These are phyloP conservation scores for Cryptosporidium baileyi DNA, from an alignment of 169 alveolate species.

Conservation along the genomic window DNA sequence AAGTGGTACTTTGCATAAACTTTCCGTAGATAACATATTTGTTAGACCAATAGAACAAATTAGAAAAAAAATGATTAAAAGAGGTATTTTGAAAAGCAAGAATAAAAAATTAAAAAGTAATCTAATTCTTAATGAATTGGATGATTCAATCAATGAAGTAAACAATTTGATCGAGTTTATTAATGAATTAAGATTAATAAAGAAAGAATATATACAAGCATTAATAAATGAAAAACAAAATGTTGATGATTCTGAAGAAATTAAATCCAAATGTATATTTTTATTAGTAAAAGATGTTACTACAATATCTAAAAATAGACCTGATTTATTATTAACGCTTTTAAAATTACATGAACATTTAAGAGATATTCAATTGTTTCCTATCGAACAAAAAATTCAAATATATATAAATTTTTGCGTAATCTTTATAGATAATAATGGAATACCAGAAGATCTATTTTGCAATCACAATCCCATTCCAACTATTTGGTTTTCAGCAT, in stretches of 20 bases:
- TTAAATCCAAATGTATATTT: slow-evolving; percentile 14
- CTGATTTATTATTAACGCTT: slow-evolving; percentile 36
- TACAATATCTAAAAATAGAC: slow-evolving; percentile 37
- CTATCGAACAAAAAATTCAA: background rate
- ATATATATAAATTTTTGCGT: background rate
- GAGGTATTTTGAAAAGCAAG: background rate
- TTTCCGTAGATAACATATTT: slow-evolving; percentile 50
- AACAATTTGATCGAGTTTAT: slow-evolving; percentile 27
- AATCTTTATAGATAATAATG: slow-evolving; percentile 53
- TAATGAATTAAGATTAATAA: slow-evolving; percentile 32
- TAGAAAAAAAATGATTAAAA: background rate
- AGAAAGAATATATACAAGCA: background rate
- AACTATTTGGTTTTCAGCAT: slow-evolving; percentile 47
- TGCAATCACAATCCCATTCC: slow-evolving; percentile 46
- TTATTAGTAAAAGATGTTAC: slow-evolving; percentile 48
- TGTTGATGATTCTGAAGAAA: background rate
- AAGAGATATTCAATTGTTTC: slow-evolving; percentile 12
- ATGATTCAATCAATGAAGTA: background rate
- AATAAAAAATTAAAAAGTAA: background rate
- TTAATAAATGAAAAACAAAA: background rate
- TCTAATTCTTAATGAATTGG: background rate
- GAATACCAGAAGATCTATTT: slow-evolving; percentile 53
- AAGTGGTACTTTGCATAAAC: slow-evolving; percentile 1
- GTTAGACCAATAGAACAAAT: slow-evolving; percentile 42
- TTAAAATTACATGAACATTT: slow-evolving; percentile 45